Evolutionary conservation across 75 land plant species (phyloP), one percentile per base, ranked within the genome.

Genomic region (Ceratopteris richardii): DNA sequence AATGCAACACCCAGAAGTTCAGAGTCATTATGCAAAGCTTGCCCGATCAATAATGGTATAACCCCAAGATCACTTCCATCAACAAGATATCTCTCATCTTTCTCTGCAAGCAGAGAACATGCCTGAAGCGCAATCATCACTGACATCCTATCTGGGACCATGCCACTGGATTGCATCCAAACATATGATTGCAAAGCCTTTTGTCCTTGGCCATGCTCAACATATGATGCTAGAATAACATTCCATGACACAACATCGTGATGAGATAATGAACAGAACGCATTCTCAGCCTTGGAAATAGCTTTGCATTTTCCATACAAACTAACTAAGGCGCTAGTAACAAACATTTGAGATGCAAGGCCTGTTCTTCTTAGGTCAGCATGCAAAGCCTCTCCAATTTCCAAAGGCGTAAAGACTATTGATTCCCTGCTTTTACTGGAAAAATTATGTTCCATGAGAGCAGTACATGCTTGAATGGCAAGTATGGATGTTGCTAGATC

Each of bases 401-500:
- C 50, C 18, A 46, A 21, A 46, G 50, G 17, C 9, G 9, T 4
- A 33, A 3, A 33, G 7, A 33, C 37, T 4, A 9, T 33, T 33
- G 37, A 33, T 33, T 33, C 7, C 37, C 37, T 33, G 37, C 50
- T n/a, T 6, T 46, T 5, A 18, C 22, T 5, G 3, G 13, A 46
- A 17, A 46, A 6, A 46, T 17, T 46, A 2, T 46, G 5, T 46
- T 46, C 50, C 17, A 21, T 17, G 17, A 46, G 22, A 2, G 18
- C 3, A 17, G 22, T 17, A 53, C 83, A 80, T 0, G 83, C 83
- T 30, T 70, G 60, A 5, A 76, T 65, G 11, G 72, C 79, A 0
- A 71, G 69, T 55, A 82, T 53, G 71, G 83, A 73, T 1, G 79
- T 77, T 17, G 77, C 77, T 51, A 71, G 74, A 52, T 82, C 77